Evolutionary conservation across 768 basidiomycete species (phyloP).

Genomic region (Fistulinella prunicolor): DNA sequence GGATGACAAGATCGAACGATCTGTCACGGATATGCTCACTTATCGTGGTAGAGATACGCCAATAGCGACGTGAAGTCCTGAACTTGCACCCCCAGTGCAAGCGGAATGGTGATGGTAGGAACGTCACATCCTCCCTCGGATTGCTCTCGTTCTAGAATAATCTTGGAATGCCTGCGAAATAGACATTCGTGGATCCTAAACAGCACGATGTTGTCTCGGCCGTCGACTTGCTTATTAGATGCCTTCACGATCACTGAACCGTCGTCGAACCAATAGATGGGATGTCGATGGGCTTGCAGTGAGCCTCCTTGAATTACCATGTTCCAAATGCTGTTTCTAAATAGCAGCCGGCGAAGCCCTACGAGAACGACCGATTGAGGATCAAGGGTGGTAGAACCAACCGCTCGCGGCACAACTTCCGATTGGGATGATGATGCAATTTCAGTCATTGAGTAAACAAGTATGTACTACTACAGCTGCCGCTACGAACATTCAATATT

Average conservation of each 20-base stretch:
- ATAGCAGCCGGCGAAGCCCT: slow-evolving; percentile 5
- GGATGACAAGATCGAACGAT: neutral
- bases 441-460: too few relatives aligned
- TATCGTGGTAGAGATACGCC: slow-evolving; percentile 65
- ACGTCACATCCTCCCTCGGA: slow-evolving; percentile 2
- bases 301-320: neutral
- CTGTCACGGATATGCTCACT: slow-evolving; percentile 42
- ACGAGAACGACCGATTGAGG: slow-evolving; percentile 6
- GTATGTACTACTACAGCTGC: too few relatives aligned
- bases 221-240: slow-evolving; percentile 28
- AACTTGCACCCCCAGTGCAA: slow-evolving; percentile 35
- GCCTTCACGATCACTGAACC: slow-evolving; percentile 52
- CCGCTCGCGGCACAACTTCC: too few relatives aligned
- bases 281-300: slow-evolving; percentile 35
- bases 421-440: too few relatives aligned
- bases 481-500: too few relatives aligned
- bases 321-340: neutral
- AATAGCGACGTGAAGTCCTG: slow-evolving; percentile 56
- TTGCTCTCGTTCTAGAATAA: slow-evolving; percentile 1
- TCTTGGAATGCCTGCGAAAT: slow-evolving; percentile 48
- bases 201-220: slow-evolving; percentile 18
- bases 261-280: slow-evolving; percentile 64
- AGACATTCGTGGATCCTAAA: slow-evolving; percentile 60
- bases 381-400: slow-evolving; percentile 5
- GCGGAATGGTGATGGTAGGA: slow-evolving; percentile 34